Evolutionary conservation across 2,329 filamentous ascomycete species (phyloP).

Genomic region (Colletotrichum siamense): DNA sequence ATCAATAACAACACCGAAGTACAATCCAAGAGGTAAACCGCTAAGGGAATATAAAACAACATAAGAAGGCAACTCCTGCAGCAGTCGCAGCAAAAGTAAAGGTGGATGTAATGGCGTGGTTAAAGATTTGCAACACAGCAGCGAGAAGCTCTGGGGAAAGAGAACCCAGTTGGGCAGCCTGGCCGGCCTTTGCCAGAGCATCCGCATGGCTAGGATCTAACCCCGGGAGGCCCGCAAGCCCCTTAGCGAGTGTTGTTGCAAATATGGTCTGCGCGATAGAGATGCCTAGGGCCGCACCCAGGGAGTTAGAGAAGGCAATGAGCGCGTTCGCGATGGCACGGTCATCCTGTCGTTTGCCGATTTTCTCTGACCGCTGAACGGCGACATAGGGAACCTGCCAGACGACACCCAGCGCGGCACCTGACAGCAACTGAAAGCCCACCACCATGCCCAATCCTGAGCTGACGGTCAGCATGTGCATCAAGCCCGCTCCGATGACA

Average conservation of each 20-base stretch:
- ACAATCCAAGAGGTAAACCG: background rate
- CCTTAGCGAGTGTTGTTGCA: background rate
- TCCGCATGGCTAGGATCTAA: background rate
- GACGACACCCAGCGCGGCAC: background rate
- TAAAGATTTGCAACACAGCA: background rate
- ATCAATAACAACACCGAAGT: background rate
- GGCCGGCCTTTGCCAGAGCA: background rate
- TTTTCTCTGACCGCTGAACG: background rate
- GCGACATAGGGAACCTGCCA: conserved; percentile 3
- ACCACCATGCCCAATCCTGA: conserved; percentile 59
- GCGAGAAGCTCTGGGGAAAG: background rate
- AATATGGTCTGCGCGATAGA: background rate
- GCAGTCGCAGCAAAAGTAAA: background rate
- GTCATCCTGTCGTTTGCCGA: background rate
- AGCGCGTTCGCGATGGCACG: background rate
- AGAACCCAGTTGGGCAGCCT: background rate
- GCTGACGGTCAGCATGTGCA: conserved; percentile 55
- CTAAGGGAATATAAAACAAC: background rate
- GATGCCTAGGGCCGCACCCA: background rate
- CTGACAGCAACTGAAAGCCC: conserved; percentile 46
- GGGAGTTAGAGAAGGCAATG: background rate
- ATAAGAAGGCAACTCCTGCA: conserved; percentile 17
- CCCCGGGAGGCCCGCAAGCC: background rate
- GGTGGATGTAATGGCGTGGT: background rate
- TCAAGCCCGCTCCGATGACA: conserved; percentile 55